A percentile compares a stretch with the other conserved stretches of the same genome.
phyloP scores from a whole-genome alignment of 176 grass and related monocot species.

The Triticum aestivum region IWGSC_CS_RefSeq_v2.1 NC_057800.1:730496821-730497320 shows the following conservation, averaged over 20 bases:
- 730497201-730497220: too few species aligned
- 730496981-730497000: conserved; percentile 78
- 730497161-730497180: too few species aligned
- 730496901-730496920: neutral
- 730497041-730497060: conserved; percentile 55
- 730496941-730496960: conserved; percentile 38
- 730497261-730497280: too few species aligned
- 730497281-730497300: too few species aligned
- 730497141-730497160: too few species aligned
- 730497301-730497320: too few species aligned
- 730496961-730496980: conserved; percentile 66
- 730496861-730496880: neutral
- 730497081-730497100: neutral
- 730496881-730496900: neutral
- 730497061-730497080: neutral
- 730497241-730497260: too few species aligned
- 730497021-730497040: conserved; percentile 57
- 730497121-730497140: neutral
- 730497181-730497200: too few species aligned
- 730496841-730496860: neutral
- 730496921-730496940: conserved; percentile 74
- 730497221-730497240: too few species aligned
- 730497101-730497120: neutral
- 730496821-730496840: neutral
- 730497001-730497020: conserved; percentile 60